Evolutionary conservation across 805 yeast genomes (phyloP), one percentile per base, ranked within the genome.

Genomic region (Diddensiella santjacobensis): DNA sequence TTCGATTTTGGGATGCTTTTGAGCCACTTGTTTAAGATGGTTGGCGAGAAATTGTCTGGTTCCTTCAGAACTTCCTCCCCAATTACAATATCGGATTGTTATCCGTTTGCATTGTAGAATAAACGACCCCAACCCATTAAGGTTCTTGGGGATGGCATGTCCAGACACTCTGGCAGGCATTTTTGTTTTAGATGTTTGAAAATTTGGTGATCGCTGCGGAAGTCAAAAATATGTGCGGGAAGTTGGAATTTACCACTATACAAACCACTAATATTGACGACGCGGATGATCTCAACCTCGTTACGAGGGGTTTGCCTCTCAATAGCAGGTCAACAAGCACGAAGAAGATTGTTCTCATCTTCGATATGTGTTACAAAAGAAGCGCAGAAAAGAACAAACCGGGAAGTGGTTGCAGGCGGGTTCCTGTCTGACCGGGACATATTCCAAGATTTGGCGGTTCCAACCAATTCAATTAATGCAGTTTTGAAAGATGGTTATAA

Each of bases 61-160:
- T 2, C 97, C 97, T 45, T 74, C 74, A 1, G 98, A 90, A 2
- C 95, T 84, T 19, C 97, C 98, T 38, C 97, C 98, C 83, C 95
- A 84, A 73, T 93, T 89, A 71, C 96, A 89, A 70, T 83, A 93
- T 52, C 86, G 84, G 40, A 93, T 65, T 1, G 83, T 75, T 45
- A 93, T 75, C 61, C 78, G 80, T 58, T 78, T 80, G 71, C 98
- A 89, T 51, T 73, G 68, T 49, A 59, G 67, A 26, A 60, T 62
- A 44, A 65, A 67, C 26, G 65, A 51, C 22, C 70, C 69, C 19
- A 67, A 58, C 5, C 71, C 70, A 50, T 67, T 66, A 39, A 57
- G 45, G 29, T 48, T 37, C 42, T 45, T 39, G 22, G 60, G 60
- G 18, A 24, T 29, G 24, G 48, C 24, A n/a, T 48, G 42, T 22